These are phyloP conservation scores for Pulicaria dysenterica DNA, from an alignment of 129 eudicot genomes.

Conservation along the genomic window DNA sequence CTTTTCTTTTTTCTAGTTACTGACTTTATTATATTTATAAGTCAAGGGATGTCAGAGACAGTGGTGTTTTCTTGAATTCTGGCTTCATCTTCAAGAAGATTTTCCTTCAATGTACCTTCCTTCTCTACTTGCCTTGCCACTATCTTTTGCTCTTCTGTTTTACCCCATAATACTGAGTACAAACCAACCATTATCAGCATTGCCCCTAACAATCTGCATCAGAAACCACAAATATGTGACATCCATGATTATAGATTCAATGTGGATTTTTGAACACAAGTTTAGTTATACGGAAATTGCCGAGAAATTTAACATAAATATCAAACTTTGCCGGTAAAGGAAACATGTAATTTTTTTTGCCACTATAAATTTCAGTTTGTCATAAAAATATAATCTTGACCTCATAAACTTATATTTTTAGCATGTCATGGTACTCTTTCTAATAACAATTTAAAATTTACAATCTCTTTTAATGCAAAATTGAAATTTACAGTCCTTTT, in stretches of 20 bases:
- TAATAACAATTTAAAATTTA: too few relatives aligned
- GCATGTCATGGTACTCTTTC: too few relatives aligned
- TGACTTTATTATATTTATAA: background rate
- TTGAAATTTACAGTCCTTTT: too few relatives aligned
- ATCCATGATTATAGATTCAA: background rate
- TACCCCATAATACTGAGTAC: constrained; percentile 88
- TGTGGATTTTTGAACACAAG: too few relatives aligned
- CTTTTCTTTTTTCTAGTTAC: background rate
- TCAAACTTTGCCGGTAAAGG: too few relatives aligned
- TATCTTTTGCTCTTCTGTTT: constrained; percentile 58
- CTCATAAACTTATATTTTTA: too few relatives aligned
- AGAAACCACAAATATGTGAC: background rate
- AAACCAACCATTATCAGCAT: constrained; percentile 65
- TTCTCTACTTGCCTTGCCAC: constrained; percentile 44
- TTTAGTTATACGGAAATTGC: too few relatives aligned
- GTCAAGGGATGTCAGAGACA: constrained; percentile 53
- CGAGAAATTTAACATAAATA: too few relatives aligned
- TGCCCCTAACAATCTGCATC: constrained; percentile 75
- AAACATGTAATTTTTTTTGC: too few relatives aligned
- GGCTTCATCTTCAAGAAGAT: constrained; percentile 51
- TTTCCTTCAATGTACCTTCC: constrained; percentile 46
- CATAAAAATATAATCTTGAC: too few relatives aligned
- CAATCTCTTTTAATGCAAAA: too few relatives aligned
- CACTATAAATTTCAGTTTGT: too few relatives aligned
- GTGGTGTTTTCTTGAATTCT: constrained; percentile 31